Evolutionary conservation across 495 filamentous ascomycete species (phyloP).

Genomic region (Neohortaea acidophila): DNA sequence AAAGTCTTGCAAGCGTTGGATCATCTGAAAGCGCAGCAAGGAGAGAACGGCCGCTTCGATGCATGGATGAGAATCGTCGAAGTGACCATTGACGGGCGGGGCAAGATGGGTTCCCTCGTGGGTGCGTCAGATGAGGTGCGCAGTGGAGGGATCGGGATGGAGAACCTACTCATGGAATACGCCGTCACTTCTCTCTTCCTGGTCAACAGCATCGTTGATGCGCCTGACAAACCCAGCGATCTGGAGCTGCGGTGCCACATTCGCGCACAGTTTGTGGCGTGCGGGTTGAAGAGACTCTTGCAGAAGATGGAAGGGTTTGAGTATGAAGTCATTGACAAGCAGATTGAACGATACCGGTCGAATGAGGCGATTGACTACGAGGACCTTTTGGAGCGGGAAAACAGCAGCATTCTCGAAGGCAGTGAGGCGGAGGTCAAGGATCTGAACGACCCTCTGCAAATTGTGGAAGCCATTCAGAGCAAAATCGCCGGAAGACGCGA

Average conservation of each 20-base stretch:
- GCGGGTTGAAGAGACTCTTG: slow-evolving; percentile 86
- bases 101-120: slow-evolving; percentile 96
- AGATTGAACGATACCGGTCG: slow-evolving; percentile 81
- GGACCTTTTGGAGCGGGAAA: slow-evolving; percentile 84
- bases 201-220: slow-evolving; percentile 93
- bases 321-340: slow-evolving; percentile 96
- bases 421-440: slow-evolving; percentile 87
- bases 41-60: slow-evolving; percentile 92
- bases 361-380: slow-evolving; percentile 98
- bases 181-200: slow-evolving; percentile 88
- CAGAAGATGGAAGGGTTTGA: slow-evolving; percentile 97
- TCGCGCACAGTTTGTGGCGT: slow-evolving; percentile 87
- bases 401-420: slow-evolving; percentile 74
- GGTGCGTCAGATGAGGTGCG: slow-evolving; percentile 94
- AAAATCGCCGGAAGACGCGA: slow-evolving; percentile 70
- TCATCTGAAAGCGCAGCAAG: slow-evolving; percentile 72
- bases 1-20: slow-evolving; percentile 92
- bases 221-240: slow-evolving; percentile 54
- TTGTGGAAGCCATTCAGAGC: slow-evolving; percentile 82
- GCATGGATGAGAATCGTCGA: slow-evolving; percentile 98
- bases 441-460: slow-evolving; percentile 81
- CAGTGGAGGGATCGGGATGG: slow-evolving; percentile 95
- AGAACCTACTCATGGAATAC: slow-evolving; percentile 98
- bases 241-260: slow-evolving; percentile 87
- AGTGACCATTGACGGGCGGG: slow-evolving; percentile 89